Conservation (phyloP, 2,329 filamentous ascomycete species). For the Fusarium anguioides region DNA sequence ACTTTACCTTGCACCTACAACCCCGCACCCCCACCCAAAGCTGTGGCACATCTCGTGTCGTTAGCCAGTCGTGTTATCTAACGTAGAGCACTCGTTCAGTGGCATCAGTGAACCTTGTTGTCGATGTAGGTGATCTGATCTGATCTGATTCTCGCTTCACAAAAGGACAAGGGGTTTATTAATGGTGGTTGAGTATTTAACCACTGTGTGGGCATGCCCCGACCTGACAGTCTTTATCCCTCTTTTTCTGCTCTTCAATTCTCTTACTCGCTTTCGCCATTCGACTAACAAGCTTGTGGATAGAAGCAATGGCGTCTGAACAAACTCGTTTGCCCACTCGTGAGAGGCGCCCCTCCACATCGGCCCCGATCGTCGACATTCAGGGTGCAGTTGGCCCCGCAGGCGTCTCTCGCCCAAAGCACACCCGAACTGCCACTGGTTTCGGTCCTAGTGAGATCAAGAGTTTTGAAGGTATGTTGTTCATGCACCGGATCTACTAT, state of each 20-base stretch:
- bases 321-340: constrained; percentile 62
- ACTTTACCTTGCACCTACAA: constrained; percentile 39
- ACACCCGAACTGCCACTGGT: constrained; percentile 96
- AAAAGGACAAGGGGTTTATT: constrained; percentile 26
- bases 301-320: constrained; percentile 50
- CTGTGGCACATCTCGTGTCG: constrained; percentile 39
- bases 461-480: constrained; percentile 79
- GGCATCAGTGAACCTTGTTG: constrained; percentile 39
- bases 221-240: constrained; percentile 10
- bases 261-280: constrained; percentile 2
- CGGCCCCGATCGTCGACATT: constrained; percentile 87
- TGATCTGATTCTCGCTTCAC: constrained; percentile 43
- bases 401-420: constrained; percentile 89
- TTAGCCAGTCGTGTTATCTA: constrained; percentile 45
- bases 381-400: constrained; percentile 86
- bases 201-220: constrained; percentile 14
- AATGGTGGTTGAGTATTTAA: constrained; percentile 38
- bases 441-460: constrained; percentile 94
- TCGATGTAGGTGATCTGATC: constrained; percentile 46
- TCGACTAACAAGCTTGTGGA: constrained; percentile 33
- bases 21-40: constrained; percentile 45
- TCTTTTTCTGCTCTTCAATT: constrained; percentile 12
- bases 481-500: not conserved
- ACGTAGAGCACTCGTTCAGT: constrained; percentile 40
- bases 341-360: constrained; percentile 83